Base-by-base conservation (phyloP, 2,329 filamentous ascomycete species). In the Alternaria triticina region DNA sequence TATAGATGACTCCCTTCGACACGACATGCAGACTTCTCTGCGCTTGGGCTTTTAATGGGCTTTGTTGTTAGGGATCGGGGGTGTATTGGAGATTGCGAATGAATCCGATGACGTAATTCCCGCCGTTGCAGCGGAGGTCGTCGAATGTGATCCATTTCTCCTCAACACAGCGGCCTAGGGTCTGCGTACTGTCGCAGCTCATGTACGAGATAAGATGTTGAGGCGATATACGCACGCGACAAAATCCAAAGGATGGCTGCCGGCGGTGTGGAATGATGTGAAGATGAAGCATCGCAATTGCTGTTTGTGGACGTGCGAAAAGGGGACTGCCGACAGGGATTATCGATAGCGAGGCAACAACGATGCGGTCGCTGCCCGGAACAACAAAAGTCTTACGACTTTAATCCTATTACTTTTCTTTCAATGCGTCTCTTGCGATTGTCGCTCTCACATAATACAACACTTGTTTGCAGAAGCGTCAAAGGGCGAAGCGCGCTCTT, bases 301-400 rank as follows among this genome's bases (percentile, higher is more conserved):
- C 17, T 40, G 36, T 43, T 58, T 54, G 23, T 50, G 30, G 47
- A 54, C 20, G 40, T 30, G 49, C 47, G 4, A 40, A 43, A 54
- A 47, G 30, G 58, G 49, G 44, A 58, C 50, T 23, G 22, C 22
- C 44, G 36, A 55, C 59, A 62, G 36, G 50, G 49, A 51, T 54
- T 54, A 55, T 55, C 55, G 55, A 55, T 54, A 62, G 33, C 54
- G 44, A 64, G 33, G 50, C 52, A 45, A 50, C 49, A 50, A 57
- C 30, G 23, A 54, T 54, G 23, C 25, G 20, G 33, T 40, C 54
- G 25, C 10, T 43, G 36, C 20, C 30, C 22, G 25, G 22, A 46
- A 45, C 43, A 22, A 40, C 23, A 27, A 28, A n/a, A 22, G n/a
- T 46, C 57, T 25, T 61, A 9, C 25, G 25, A 30, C 20, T 17